Conservation (phyloP, 495 filamentous ascomycete genomes). For the Penicillium canariense region DNA sequence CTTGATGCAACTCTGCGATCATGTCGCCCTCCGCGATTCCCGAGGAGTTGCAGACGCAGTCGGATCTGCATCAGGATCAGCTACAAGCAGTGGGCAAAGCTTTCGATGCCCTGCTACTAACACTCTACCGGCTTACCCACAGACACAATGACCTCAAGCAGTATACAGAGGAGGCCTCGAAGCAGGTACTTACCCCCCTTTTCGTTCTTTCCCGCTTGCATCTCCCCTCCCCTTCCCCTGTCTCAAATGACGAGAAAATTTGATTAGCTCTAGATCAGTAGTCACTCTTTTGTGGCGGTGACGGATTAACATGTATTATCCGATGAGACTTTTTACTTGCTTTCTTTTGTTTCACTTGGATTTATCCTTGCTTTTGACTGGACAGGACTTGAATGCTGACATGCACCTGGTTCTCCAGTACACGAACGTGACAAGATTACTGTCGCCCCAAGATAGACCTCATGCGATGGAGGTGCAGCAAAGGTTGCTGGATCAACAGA, state of each 20-base stretch:
- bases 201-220: conserved; percentile 8
- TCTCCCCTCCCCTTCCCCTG: conserved; percentile 13
- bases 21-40: conserved; percentile 41
- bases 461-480: conserved; percentile 36
- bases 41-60: conserved; percentile 34
- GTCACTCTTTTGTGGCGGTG: conserved; percentile 45
- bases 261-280: conserved; percentile 62
- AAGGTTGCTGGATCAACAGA: conserved; percentile 31
- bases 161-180: conserved; percentile 40
- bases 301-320: conserved; percentile 55
- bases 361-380: not conserved
- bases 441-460: conserved; percentile 28
- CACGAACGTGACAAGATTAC: conserved; percentile 22
- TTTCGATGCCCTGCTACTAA: conserved; percentile 50
- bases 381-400: conserved; percentile 22
- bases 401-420: conserved; percentile 11
- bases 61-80: conserved; percentile 34
- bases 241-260: conserved; percentile 52
- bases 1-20: conserved; percentile 13
- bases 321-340: conserved; percentile 35
- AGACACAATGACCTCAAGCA: conserved; percentile 45
- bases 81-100: conserved; percentile 44
- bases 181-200: conserved; percentile 44
- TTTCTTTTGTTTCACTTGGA: conserved; percentile 9
- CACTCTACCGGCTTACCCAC: conserved; percentile 43